phyloP scores from a whole-genome alignment of 768 basidiomycete genomes.

The Agaricus subrufescens region DNA sequence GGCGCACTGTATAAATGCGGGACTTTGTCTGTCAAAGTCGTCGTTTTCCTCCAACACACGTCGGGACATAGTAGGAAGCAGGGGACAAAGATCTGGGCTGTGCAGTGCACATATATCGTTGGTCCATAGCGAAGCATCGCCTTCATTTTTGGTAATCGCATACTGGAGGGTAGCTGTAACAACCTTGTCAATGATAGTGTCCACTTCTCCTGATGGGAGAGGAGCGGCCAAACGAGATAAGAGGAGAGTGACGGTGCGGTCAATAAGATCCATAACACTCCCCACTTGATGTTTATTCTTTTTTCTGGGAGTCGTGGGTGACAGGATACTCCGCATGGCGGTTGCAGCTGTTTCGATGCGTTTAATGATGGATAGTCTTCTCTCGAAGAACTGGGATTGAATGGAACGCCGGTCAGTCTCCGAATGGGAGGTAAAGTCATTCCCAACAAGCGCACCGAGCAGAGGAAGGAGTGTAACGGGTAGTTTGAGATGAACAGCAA shows the following conservation, averaged over 20 bases:
- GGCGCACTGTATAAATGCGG: constrained; percentile 23
- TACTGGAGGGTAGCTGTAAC: constrained; percentile 76
- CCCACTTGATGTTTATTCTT: constrained; percentile 53
- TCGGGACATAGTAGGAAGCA: constrained; percentile 49
- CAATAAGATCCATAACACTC: constrained; percentile 76
- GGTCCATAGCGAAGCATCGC: constrained; percentile 42
- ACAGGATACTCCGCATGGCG: constrained; percentile 51
- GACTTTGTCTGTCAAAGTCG: constrained; percentile 23
- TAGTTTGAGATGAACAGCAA: constrained; percentile 64
- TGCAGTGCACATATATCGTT: constrained; percentile 63
- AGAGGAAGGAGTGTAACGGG: constrained; percentile 72
- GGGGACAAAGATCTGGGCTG: constrained; percentile 46
- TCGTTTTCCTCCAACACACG: constrained; percentile 31
- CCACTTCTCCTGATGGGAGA: constrained; percentile 60
- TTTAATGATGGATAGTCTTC: constrained; percentile 48
- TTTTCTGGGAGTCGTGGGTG: constrained; percentile 41
- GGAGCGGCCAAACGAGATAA: constrained; percentile 42
- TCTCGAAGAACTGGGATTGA: constrained; percentile 67
- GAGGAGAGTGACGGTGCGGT: constrained; percentile 57
- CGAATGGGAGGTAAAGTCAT: constrained; percentile 63
- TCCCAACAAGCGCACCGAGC: constrained; percentile 74
- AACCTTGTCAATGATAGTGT: constrained; percentile 59
- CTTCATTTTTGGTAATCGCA: constrained; percentile 59
- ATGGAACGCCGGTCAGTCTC: constrained; percentile 44
- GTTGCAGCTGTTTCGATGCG: constrained; percentile 64